phyloP scores from a whole-genome alignment of 2,329 filamentous ascomycete genomes.

The Grosmannia serpens region DNA sequence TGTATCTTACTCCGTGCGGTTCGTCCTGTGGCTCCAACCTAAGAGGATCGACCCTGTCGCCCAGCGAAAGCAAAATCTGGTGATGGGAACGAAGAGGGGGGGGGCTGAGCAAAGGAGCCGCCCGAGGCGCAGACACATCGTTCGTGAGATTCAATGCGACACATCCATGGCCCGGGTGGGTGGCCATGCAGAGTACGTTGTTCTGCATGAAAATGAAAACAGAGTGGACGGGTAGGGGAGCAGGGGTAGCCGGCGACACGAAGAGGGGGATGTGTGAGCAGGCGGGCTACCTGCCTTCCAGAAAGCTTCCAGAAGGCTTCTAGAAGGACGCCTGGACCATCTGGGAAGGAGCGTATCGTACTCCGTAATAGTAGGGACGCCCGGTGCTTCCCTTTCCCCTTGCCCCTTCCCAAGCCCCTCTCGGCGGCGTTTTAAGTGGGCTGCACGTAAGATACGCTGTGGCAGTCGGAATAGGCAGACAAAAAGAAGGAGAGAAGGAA shows the following conservation, averaged over 20 bases:
- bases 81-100: background rate
- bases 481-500: background rate
- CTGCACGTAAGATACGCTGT: background rate
- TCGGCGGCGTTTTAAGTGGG: background rate
- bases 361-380: too few species aligned
- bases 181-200: too few species aligned
- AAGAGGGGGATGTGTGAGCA: too few species aligned
- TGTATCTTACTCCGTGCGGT: too few species aligned
- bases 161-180: too few species aligned
- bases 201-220: background rate
- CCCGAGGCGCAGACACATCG: background rate
- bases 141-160: too few species aligned
- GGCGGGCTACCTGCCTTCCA: background rate
- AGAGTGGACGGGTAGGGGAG: too few species aligned
- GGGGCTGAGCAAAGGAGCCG: background rate
- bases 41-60: too few species aligned
- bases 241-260: background rate
- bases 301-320: constrained; percentile 2
- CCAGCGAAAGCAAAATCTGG: too few species aligned
- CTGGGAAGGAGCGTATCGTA: background rate
- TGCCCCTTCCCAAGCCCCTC: background rate
- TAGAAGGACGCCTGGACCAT: background rate
- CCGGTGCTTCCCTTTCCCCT: background rate
- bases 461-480: background rate
- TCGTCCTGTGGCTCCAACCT: too few species aligned